phyloP scores from a whole-genome alignment of 2,329 filamentous ascomycete genomes.

The Nemania abortiva region DNA sequence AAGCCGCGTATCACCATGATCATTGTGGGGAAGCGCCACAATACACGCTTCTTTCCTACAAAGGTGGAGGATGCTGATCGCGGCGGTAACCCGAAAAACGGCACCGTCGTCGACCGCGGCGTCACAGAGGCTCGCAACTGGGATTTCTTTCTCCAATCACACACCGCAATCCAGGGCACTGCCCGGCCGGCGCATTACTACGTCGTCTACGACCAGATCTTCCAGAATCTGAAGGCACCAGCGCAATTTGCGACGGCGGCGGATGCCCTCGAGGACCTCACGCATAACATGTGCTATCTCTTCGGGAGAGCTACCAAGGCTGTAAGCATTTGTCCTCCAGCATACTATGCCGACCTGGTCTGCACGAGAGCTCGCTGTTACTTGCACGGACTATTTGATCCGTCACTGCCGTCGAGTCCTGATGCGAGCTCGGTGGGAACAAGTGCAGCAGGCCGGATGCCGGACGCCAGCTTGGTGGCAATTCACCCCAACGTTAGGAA shows the following conservation, averaged over 20 bases:
- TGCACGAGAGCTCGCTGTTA: slow-evolving; percentile 65
- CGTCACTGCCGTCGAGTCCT: not conserved
- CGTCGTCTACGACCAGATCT: slow-evolving; percentile 77
- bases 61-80: slow-evolving; percentile 57
- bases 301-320: slow-evolving; percentile 88
- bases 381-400: not conserved
- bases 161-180: slow-evolving; percentile 83
- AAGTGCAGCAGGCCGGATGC: not conserved
- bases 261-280: slow-evolving; percentile 77
- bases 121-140: slow-evolving; percentile 80
- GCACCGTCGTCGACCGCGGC: slow-evolving; percentile 86
- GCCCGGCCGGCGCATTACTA: slow-evolving; percentile 87
- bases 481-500: slow-evolving; percentile 6
- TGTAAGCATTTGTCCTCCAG: slow-evolving; percentile 86
- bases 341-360: slow-evolving; percentile 89
- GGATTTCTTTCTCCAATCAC: slow-evolving; percentile 89
- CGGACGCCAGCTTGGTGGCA: not conserved
- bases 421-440: slow-evolving; percentile 41
- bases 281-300: slow-evolving; percentile 83
- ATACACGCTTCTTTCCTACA: slow-evolving; percentile 87
- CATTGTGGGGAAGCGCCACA: slow-evolving; percentile 88
- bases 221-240: slow-evolving; percentile 55
- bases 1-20: slow-evolving; percentile 70
- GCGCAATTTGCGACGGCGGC: slow-evolving; percentile 58
- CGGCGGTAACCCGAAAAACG: slow-evolving; percentile 75